phyloP scores from a whole-genome alignment of 116 monocot genomes.

The Posidonia oceanica region DNA sequence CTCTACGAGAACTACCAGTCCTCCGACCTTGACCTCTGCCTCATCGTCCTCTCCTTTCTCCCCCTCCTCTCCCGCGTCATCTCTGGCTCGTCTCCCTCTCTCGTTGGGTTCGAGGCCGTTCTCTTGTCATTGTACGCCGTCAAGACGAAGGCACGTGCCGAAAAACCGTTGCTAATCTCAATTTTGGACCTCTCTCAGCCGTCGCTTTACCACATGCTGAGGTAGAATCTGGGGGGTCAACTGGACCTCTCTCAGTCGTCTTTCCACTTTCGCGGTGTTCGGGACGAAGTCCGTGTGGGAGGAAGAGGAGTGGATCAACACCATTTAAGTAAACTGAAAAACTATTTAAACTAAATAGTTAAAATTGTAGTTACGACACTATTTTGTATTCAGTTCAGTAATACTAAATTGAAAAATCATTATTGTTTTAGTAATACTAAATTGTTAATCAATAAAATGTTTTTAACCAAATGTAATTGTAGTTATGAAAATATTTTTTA shows the following conservation, averaged over 20 bases:
- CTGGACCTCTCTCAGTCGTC: background rate
- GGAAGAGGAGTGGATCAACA: no score
- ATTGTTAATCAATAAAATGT: no score
- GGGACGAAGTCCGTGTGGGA: no score
- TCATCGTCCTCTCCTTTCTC: constrained; percentile 50
- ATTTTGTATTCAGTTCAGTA: no score
- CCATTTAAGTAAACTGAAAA: no score
- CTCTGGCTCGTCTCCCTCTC: constrained; percentile 27
- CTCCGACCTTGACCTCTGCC: constrained; percentile 74
- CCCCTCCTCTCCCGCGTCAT: constrained; percentile 49
- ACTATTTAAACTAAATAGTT: no score
- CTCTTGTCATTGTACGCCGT: constrained; percentile 70
- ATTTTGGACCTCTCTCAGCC: constrained; percentile 77
- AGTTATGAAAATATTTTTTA: no score
- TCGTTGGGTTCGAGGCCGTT: constrained; percentile 93
- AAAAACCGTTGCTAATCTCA: constrained; percentile 53
- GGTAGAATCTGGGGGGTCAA: constrained; percentile 6
- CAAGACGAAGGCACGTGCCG: constrained; percentile 56
- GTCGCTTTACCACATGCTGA: constrained; percentile 74
- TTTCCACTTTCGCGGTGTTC: no score
- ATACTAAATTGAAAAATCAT: no score
- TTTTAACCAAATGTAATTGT: no score
- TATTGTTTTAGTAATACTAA: no score
- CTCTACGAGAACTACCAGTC: constrained; percentile 90
- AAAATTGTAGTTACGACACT: no score